Evolutionary conservation across 2,329 filamentous ascomycete genomes (phyloP).

Genomic region (Bisporella sp.): DNA sequence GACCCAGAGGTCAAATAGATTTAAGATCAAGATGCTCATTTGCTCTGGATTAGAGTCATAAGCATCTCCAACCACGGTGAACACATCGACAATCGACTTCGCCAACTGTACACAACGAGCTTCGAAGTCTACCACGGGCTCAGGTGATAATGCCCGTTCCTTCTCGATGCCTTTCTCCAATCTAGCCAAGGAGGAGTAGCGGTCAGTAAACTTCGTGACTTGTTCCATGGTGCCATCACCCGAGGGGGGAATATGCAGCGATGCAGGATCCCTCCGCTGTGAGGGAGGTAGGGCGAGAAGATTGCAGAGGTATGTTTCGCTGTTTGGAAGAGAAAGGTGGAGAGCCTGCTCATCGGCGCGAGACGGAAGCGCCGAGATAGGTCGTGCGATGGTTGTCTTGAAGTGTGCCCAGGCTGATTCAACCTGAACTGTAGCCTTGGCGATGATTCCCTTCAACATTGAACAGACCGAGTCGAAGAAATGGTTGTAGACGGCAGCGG

Average conservation of each 20-base stretch:
- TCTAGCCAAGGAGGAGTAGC: constrained; percentile 18
- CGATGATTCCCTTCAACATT: too few species aligned
- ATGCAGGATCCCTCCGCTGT: neutral
- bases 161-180: constrained; percentile 13
- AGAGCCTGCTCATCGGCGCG: constrained; percentile 29
- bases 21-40: constrained; percentile 45
- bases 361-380: constrained; percentile 34
- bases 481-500: too few species aligned
- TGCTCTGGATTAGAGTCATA: constrained; percentile 41
- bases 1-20: constrained; percentile 51
- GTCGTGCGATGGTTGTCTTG: constrained; percentile 31
- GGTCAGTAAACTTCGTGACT: constrained; percentile 12
- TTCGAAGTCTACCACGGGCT: constrained; percentile 1
- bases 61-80: constrained; percentile 24
- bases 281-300: constrained; percentile 3
- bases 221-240: neutral
- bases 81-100: constrained; percentile 30
- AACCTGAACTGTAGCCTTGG: constrained; percentile 21
- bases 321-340: constrained; percentile 34
- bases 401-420: constrained; percentile 32
- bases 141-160: neutral
- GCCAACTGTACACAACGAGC: constrained; percentile 26
- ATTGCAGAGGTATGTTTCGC: constrained; percentile 27
- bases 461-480: too few species aligned
- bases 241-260: neutral